These are phyloP conservation scores for Coleophoma crateriformis DNA, from an alignment of 2,329 filamentous ascomycete species.

Conservation along the genomic window DNA sequence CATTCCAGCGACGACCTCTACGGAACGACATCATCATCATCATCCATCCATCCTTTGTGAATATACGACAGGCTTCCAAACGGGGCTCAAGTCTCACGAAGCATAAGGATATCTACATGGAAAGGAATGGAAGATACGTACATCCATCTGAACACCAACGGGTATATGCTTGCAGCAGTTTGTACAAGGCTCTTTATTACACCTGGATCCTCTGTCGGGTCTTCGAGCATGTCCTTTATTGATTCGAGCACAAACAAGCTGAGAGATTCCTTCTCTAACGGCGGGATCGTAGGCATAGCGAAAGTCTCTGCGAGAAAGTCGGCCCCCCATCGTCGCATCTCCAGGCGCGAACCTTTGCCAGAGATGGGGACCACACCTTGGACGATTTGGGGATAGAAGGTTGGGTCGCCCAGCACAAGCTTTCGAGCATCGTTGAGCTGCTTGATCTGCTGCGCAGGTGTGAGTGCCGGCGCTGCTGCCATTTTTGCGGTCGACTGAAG, in stretches of 20 bases:
- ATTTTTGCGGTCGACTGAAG: constrained; percentile 2
- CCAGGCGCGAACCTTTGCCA: constrained; percentile 65
- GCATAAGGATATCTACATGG: constrained; percentile 9
- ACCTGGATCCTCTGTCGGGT: constrained; percentile 67
- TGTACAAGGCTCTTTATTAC: constrained; percentile 86
- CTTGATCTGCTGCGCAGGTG: constrained; percentile 70
- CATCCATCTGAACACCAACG: constrained; percentile 88
- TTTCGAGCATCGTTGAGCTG: constrained; percentile 89
- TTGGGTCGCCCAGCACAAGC: constrained; percentile 79
- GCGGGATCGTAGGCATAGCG: constrained; percentile 76
- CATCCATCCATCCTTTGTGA: background rate
- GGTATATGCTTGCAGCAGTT: constrained; percentile 87
- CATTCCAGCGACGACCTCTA: too few relatives aligned
- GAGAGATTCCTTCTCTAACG: constrained; percentile 75
- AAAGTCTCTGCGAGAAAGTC: constrained; percentile 96
- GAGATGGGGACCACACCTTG: constrained; percentile 91
- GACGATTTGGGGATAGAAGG: constrained; percentile 87
- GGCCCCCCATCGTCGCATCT: constrained; percentile 90
- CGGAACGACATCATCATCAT: too few relatives aligned
- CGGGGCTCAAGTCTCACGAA: too few relatives aligned
- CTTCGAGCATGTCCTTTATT: constrained; percentile 63
- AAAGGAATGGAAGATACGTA: constrained; percentile 48
- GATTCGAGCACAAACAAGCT: constrained; percentile 73
- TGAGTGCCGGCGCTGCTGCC: constrained; percentile 41
- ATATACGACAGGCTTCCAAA: background rate